These are phyloP conservation scores for Coemansia sp. DNA, from an alignment of 192 early-diverging fungal genomes.

Conservation along the genomic window DNA sequence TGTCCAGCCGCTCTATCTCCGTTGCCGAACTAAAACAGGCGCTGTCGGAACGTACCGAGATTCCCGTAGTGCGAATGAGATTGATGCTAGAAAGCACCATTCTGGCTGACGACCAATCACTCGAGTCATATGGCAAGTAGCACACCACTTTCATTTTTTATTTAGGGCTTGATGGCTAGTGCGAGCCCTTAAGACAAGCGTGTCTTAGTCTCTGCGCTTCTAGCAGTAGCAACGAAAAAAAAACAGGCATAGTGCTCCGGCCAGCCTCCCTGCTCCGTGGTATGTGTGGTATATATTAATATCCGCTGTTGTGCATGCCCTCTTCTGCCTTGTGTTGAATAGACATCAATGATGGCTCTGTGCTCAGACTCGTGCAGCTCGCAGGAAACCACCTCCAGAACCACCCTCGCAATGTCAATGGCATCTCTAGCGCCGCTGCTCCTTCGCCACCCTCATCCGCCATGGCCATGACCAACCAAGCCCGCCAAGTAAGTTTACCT, in stretches of 20 bases:
- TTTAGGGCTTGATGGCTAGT: not conserved
- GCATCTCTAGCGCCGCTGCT: conserved; percentile 24
- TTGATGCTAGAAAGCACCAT: conserved; percentile 42
- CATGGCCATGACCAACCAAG: conserved; percentile 16
- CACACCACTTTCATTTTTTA: not conserved
- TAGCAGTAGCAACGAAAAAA: conserved; percentile 11
- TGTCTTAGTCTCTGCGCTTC: not conserved
- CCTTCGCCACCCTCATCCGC: conserved; percentile 11
- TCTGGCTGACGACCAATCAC: conserved; percentile 37
- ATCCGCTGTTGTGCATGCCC: conserved; percentile 4
- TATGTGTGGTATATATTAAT: conserved; percentile 9
- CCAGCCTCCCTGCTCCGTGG: not conserved
- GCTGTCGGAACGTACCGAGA: conserved; percentile 29
- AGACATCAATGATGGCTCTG: conserved; percentile 28
- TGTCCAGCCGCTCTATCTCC: not conserved
- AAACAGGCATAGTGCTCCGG: not conserved
- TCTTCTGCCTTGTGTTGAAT: conserved; percentile 2
- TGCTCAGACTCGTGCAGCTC: conserved; percentile 38
- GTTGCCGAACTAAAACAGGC: conserved; percentile 35
- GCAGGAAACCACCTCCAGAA: conserved; percentile 8
- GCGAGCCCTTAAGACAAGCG: not conserved
- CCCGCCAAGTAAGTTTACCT: conserved; percentile 37
- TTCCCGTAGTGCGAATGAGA: conserved; percentile 42
- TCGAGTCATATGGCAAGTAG: conserved; percentile 46
- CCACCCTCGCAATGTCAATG: conserved; percentile 26